Base-by-base conservation (phyloP, 345 rosid genomes). In the rapeseed (Brassica napus) region DNA sequence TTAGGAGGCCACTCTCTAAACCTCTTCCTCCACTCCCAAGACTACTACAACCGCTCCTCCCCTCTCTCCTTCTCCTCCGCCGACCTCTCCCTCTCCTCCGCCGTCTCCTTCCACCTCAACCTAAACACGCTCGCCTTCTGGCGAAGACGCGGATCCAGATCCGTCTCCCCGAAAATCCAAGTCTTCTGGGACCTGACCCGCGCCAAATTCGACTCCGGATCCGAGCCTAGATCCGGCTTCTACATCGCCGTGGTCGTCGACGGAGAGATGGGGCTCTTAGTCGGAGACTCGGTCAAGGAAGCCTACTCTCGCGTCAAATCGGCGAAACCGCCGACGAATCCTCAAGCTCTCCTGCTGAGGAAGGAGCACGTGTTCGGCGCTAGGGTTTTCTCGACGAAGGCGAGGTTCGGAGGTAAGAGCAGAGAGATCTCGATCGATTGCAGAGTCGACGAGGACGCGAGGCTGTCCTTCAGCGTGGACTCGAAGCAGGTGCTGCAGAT, bases 1-100 rank as follows among this genome's bases (percentile, higher is more conserved):
- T 75, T 91, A 60, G 97, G 99, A 37, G 97, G 99, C 73, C 96
- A 90, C 82, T 90, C 94, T 10, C 85, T 93, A 67, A 83, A 86
- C 77, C 94, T 93, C 82, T 78, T 86, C 62, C 96, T 89, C 85
- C 92, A 86, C 82, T 89, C 92, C 5, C 69, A 71, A 8, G 88
- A 87, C 61, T 35, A 31, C 85, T 82, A 82, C 63, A 77, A 77
- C 60, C 42, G 77, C 80, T 72, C 77, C 30, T 32, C 78, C 2
- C 84, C 82, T 74, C 84, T 86, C 75, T 78, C 91, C 60, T 62
- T 83, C 68, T 79, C 88, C 4, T 71, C 83, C 70, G 49, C 83
- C 21, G 84, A 77, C 31, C 83, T 83, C 47, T 83, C 95, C 8
- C 83, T 79, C 34, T 85, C 89, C 58, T 60, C 87, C 83, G 57